A percentile compares a stretch with the other conserved stretches of the same genome.
Evolutionary conservation across 208 protist genomes (phyloP).

Genomic region (Novymonas esmeraldas): DNA sequence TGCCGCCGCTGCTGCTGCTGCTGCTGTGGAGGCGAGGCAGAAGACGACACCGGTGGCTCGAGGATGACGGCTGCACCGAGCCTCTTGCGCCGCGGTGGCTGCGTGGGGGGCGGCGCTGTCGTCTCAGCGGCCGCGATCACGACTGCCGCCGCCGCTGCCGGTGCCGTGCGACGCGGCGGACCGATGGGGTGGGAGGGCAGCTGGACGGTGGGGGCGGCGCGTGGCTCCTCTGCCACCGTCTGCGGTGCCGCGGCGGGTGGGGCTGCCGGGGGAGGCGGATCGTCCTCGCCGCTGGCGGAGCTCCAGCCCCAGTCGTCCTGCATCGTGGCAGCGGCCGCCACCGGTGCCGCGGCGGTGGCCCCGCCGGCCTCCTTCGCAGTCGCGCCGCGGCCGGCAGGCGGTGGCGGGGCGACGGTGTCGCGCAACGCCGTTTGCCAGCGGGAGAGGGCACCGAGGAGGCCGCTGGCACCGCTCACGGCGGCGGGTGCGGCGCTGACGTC

Average conservation of each 20-base stretch:
- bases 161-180: no score
- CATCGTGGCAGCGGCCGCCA: neutral
- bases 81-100: neutral
- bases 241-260: neutral
- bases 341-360: no score
- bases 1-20: conserved; percentile 2
- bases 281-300: conserved; percentile 7
- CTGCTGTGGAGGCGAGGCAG: neutral
- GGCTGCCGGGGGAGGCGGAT: neutral
- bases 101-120: no score
- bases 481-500: conserved; percentile 7
- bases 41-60: neutral
- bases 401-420: conserved; percentile 37
- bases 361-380: neutral
- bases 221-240: neutral
- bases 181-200: no score
- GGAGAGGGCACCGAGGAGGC: conserved; percentile 46
- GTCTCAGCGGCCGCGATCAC: no score
- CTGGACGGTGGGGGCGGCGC: conserved; percentile 1
- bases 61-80: neutral
- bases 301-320: conserved; percentile 25
- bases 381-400: conserved; percentile 7
- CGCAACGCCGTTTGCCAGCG: conserved; percentile 40
- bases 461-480: conserved; percentile 8
- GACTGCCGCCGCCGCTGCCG: no score